A percentile compares a stretch with the other conserved stretches of the same genome.
Evolutionary conservation across 768 basidiomycete genomes (phyloP).

Genomic region (Auricularia cornea): DNA sequence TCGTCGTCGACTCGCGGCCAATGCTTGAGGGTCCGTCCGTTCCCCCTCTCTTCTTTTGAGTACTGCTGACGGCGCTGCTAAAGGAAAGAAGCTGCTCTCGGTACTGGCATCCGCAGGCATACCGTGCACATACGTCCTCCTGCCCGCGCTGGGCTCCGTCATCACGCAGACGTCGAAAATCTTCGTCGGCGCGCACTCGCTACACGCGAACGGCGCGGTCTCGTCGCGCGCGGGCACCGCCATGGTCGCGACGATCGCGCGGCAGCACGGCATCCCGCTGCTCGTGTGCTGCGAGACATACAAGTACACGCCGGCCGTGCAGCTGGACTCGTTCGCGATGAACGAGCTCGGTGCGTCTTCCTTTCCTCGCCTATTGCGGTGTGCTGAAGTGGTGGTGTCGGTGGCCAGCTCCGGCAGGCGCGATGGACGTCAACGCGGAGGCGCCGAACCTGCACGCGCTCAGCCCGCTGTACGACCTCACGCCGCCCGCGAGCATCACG

Average conservation of each 20-base stretch:
- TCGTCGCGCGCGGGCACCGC: slow-evolving; percentile 94
- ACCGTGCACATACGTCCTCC: slow-evolving; percentile 84
- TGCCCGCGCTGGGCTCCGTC: slow-evolving; percentile 73
- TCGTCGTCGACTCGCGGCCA: slow-evolving; percentile 92
- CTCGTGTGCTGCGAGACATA: slow-evolving; percentile 98
- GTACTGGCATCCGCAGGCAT: slow-evolving; percentile 62
- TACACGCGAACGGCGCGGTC: slow-evolving; percentile 91
- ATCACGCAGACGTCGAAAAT: slow-evolving; percentile 78
- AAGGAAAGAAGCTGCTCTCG: slow-evolving; percentile 73
- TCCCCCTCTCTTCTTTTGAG: background rate
- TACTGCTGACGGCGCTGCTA: no score
- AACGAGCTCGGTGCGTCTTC: slow-evolving; percentile 78
- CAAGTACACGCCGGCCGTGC: slow-evolving; percentile 90
- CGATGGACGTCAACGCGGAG: slow-evolving; percentile 13
- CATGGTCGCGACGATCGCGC: slow-evolving; percentile 93
- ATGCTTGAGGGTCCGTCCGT: slow-evolving; percentile 66
- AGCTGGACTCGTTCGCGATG: slow-evolving; percentile 89
- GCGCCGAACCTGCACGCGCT: slow-evolving; percentile 61
- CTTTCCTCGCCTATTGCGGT: background rate
- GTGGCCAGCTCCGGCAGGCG: background rate
- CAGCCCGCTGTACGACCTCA: slow-evolving; percentile 89
- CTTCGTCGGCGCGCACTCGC: slow-evolving; percentile 86
- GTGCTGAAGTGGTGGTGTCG: background rate
- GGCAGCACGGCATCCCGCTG: slow-evolving; percentile 81
- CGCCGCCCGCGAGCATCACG: slow-evolving; percentile 85